Percentiles rank a stretch among this genome's conserved stretches.
phyloP scores from a whole-genome alignment of 1,284 basidiomycete species.

The Wolfiporia cocos region DNA sequence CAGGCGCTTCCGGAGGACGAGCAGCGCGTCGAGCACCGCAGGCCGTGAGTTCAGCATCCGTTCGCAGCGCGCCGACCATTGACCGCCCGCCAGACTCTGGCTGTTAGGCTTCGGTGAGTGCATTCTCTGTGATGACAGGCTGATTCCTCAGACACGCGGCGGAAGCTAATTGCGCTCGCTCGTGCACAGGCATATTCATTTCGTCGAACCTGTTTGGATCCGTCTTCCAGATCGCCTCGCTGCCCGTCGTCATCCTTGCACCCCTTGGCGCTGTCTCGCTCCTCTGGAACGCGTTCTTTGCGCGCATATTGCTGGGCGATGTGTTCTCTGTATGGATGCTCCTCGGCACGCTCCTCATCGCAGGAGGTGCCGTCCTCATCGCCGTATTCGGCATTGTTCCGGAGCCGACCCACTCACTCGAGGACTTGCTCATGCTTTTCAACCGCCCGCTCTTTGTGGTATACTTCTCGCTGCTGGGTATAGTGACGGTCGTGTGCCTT shows the following conservation, averaged over 20 bases:
- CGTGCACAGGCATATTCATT: slow-evolving; percentile 61
- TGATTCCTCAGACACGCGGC: too few relatives aligned
- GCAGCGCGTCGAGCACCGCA: slow-evolving; percentile 65
- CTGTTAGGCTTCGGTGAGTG: slow-evolving; percentile 68
- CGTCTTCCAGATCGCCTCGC: slow-evolving; percentile 89
- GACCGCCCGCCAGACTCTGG: slow-evolving; percentile 55
- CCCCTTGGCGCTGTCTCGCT: slow-evolving; percentile 91
- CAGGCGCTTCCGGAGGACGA: slow-evolving; percentile 61
- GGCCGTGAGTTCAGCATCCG: slow-evolving; percentile 58
- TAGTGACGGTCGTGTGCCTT: slow-evolving; percentile 57
- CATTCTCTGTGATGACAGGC: not conserved
- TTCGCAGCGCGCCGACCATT: slow-evolving; percentile 6
- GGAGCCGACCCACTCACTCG: slow-evolving; percentile 86
- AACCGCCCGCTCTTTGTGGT: slow-evolving; percentile 73
- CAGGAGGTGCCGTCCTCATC: slow-evolving; percentile 85
- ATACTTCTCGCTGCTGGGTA: slow-evolving; percentile 75
- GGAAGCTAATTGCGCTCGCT: slow-evolving; percentile 10
- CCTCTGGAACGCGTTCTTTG: slow-evolving; percentile 94
- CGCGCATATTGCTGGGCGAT: slow-evolving; percentile 81
- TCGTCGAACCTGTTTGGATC: slow-evolving; percentile 91
- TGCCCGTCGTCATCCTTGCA: slow-evolving; percentile 89
- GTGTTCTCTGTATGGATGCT: slow-evolving; percentile 83
- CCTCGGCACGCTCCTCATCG: slow-evolving; percentile 83
- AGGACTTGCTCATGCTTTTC: slow-evolving; percentile 82
- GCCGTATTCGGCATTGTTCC: slow-evolving; percentile 90